Base-by-base conservation (phyloP, 2,329 filamentous ascomycete species). In the Sphaerulina vaccinii region DNA sequence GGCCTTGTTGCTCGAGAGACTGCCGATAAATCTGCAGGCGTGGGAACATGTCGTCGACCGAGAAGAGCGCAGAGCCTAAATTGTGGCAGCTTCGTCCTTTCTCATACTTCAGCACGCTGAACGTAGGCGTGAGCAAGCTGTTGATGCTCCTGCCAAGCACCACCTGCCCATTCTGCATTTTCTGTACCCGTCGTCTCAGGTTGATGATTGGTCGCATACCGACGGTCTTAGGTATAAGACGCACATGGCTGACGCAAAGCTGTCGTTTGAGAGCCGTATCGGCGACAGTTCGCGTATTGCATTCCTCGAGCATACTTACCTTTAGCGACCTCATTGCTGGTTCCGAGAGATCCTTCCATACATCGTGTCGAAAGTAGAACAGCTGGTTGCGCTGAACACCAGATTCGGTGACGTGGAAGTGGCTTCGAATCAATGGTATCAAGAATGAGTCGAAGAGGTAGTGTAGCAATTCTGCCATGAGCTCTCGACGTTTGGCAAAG, bases 321-420 rank as follows among this genome's bases (percentile, higher is more conserved):
- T 87, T 93, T 18, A 97, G 72, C 1, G 73, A 73, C 1, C 76
- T 69, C 66, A 96, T 74, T 0, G 86, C 82, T 5, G 90, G 87
- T 61, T 91, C 85, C 1, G 86, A 83, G 27, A 97, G 70, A 35
- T 79, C 79, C 44, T 81, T 83, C 93, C 93, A 99, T 8, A 93
- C 78, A 69, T 99, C 93, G 59, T 99, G 93, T 3, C 92, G 87
- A 67, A 96, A 97, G 71, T 90, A 99, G 69, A 95, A 96, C 1
- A 97, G 73, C 22, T 84, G 83, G 62, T 93, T 90, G 13, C 86
- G 84, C 65, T 96, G 83, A 1, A 78, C 76, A 57, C 83, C 90
- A 0, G 90, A 93, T 68, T 99, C 93, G 0, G 93, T 99, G 32
- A 96, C 88, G 65, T 97, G 92, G 64, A 99, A 99, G 64, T 93